phyloP scores from a whole-genome alignment of 805 yeast species.

The Starmerella kuoi region DNA sequence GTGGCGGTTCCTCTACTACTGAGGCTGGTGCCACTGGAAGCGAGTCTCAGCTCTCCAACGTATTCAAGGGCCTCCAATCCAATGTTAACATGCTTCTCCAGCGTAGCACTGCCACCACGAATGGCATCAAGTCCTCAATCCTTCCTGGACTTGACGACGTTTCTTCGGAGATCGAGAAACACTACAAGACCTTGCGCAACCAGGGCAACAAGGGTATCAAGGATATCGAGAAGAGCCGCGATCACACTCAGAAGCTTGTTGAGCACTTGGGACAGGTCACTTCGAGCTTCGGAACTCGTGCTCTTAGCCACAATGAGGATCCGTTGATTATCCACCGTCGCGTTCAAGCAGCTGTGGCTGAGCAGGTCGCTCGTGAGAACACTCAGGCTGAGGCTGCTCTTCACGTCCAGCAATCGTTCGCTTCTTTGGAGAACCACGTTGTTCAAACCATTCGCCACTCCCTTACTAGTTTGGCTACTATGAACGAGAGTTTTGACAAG shows the following conservation, averaged over 20 bases:
- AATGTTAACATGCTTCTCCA: constrained; percentile 28
- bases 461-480: constrained; percentile 27
- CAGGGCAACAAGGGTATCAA: constrained; percentile 30
- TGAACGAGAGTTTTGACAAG: constrained; percentile 28
- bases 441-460: constrained; percentile 34
- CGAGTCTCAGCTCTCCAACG: constrained; percentile 25
- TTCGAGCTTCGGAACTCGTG: constrained; percentile 28
- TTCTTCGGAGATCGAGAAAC: constrained; percentile 33
- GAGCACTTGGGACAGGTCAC: constrained; percentile 28
- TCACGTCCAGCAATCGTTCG: constrained; percentile 33
- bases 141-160: constrained; percentile 36
- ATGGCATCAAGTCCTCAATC: constrained; percentile 30
- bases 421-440: constrained; percentile 35
- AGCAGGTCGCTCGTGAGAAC: constrained; percentile 38
- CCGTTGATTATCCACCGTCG: constrained; percentile 37
- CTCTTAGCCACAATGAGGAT: constrained; percentile 33
- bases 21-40: constrained; percentile 2
- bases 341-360: constrained; percentile 30
- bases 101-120: constrained; percentile 31
- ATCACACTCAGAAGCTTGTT: constrained; percentile 31
- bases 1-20: constrained; percentile 5
- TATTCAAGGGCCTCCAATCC: constrained; percentile 27
- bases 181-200: constrained; percentile 33
- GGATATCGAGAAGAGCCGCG: constrained; percentile 31
- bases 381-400: constrained; percentile 35